Evolutionary conservation across 257 asterid genomes (phyloP), one percentile per base, ranked within the genome.

Genomic region (Penstemon davidsonii): DNA sequence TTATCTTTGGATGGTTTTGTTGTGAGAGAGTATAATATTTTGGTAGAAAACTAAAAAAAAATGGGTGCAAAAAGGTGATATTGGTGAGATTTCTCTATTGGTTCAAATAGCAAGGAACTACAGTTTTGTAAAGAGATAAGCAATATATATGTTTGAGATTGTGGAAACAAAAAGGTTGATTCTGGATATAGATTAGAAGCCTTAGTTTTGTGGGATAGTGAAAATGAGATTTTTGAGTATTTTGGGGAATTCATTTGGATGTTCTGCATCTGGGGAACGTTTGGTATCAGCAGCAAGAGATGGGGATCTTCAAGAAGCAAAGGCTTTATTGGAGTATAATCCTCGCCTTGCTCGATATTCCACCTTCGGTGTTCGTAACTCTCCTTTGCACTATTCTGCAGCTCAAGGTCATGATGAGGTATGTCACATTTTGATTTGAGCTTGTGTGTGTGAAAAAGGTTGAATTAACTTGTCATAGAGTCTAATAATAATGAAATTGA

Each of bases 331-430:
- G 80, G 96, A 90, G 10, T 90, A 86, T 69, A 88, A 90, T 72
- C 97, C 97, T 33, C 95, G 97, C 3, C 86, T 88, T 0, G 97
- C 87, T 3, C 76, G 90, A 71, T 90, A 90, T 76, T 86, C 96
- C 2, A 90, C 97, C 7, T 90, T 90, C 55, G 96, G 97, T 7
- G 92, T 88, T 71, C 95, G 96, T 0, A 90, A 90, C 78, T 88
- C 97, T 15, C 97, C 97, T 5, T 86, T 90, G 79, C 97, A 90
- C 71, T 90, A 90, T 71, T 86, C 96, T 62, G 90, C 97, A 8
- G 96, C 97, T 57, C 96, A 90, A 74, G 96, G 97, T 53, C 97
- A 91, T 79, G 87, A 88, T 60, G 97, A 91, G 97, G 97, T 91
- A 78, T 19, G 49, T 47, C 67, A n/a, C 12, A 11, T 18, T 54